These are phyloP conservation scores for Xerocomellus chrysenteron DNA, from an alignment of 768 basidiomycete genomes.

Conservation along the genomic window DNA sequence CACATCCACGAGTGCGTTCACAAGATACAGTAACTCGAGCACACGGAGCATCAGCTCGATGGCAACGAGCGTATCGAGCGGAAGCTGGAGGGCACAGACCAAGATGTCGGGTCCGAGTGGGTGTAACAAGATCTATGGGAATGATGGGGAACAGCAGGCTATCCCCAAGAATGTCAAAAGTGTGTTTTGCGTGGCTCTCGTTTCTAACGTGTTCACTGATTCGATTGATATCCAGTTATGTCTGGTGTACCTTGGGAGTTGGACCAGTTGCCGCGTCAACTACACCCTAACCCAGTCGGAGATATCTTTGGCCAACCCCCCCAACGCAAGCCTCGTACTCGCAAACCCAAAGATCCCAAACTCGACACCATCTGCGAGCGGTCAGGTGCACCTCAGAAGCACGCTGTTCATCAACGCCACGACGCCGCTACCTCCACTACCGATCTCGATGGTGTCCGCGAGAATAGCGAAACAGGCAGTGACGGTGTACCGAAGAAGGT, in stretches of 20 bases:
- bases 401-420: slow-evolving; percentile 45
- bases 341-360: slow-evolving; percentile 63
- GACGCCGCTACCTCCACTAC: slow-evolving; percentile 78
- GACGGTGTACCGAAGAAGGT: slow-evolving; percentile 68
- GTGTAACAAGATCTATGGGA: slow-evolving; percentile 12
- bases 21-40: slow-evolving; percentile 71
- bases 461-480: slow-evolving; percentile 17
- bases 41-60: slow-evolving; percentile 72
- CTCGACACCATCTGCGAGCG: slow-evolving; percentile 79
- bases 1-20: slow-evolving; percentile 71
- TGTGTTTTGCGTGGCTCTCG: slow-evolving; percentile 40
- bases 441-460: slow-evolving; percentile 49
- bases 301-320: slow-evolving; percentile 60
- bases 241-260: slow-evolving; percentile 77
- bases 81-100: slow-evolving; percentile 65
- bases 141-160: slow-evolving; percentile 28
- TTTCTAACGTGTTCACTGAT: background rate
- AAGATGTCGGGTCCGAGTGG: slow-evolving; percentile 18
- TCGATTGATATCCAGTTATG: slow-evolving; percentile 50
- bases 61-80: slow-evolving; percentile 75
- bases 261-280: slow-evolving; percentile 63
- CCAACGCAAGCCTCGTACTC: slow-evolving; percentile 62
- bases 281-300: slow-evolving; percentile 57
- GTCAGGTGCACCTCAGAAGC: slow-evolving; percentile 43
- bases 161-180: slow-evolving; percentile 78